These are phyloP conservation scores for Aureobasidium sp. DNA, from an alignment of 2,329 filamentous ascomycete species.

Conservation along the genomic window DNA sequence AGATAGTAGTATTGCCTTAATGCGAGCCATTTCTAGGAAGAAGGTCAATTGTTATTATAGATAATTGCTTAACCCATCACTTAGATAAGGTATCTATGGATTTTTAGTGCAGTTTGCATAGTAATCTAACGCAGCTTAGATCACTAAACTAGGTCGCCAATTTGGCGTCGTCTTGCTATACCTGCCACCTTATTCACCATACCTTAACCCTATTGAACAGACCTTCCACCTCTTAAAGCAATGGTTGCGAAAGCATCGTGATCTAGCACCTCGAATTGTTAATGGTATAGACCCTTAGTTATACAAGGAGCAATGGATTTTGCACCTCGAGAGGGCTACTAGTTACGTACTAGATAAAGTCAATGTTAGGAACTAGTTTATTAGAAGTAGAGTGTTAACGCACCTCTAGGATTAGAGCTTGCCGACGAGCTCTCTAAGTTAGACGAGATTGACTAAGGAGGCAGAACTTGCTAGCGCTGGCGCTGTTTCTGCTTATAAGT, in stretches of 20 bases:
- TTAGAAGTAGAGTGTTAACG: background rate
- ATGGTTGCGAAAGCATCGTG: background rate
- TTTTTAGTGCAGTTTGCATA: background rate
- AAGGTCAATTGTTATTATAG: background rate
- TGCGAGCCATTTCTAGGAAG: background rate
- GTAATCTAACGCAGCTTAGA: background rate
- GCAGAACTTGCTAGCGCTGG: no score
- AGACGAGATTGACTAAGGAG: background rate
- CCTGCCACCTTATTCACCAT: background rate
- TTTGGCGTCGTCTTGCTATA: background rate
- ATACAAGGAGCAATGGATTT: background rate
- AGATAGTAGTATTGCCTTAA: background rate
- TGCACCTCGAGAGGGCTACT: background rate
- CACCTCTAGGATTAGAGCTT: background rate
- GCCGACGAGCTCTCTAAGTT: no score
- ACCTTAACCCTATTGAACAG: background rate
- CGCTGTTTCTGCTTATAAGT: background rate
- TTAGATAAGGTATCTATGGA: background rate
- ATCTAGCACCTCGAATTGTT: background rate
- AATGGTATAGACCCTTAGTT: background rate
- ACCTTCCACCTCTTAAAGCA: constrained; percentile 1
- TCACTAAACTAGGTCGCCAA: background rate
- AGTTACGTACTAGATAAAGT: background rate
- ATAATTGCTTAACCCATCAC: background rate
- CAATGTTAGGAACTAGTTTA: background rate